Base-by-base conservation (phyloP, 2,329 filamentous ascomycete species). In the Aspergillus versicolor region DNA sequence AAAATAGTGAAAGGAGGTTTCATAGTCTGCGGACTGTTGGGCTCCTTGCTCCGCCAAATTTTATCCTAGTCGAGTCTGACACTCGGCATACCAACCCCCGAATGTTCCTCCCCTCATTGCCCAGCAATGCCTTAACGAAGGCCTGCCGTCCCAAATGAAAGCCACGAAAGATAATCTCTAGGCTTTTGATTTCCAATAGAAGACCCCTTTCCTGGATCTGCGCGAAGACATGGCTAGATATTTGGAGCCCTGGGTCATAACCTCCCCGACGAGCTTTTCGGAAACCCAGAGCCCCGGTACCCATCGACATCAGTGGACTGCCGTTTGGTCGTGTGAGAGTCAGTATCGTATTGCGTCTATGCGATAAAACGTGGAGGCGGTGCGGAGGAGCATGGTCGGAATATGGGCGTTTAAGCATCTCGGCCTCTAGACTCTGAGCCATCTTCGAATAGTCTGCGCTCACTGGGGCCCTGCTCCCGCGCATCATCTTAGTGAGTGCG, bases 341-440 rank as follows among this genome's bases (percentile, higher is more conserved):
- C 68, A 99, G 84, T 76, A 97, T 91, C 19, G 91, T 94, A 79
- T 99, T 99, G 84, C 97, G 94, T 78, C 91, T 95, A 73, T 90
- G 88, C 27, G 89, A 79, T 77, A 86, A 93, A 73, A 99, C 81
- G 78, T 96, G 91, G 62, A 99, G 83, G 73, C 96, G 91, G 79
- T 91, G 91, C 2, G 90, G 88, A 66, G 72, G 72, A 45, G 65
- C 60, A 38, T 68, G 68, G 55, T 73, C 72, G 63, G 67, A 65
- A 59, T 75, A 75, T 27, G 72, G 70, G 47, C 69, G 60, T 56
- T 64, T 70, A 59, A 71, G 65, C 67, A 74, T 66, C 50, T 71
- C 68, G 52, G 66, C 65, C 67, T 73, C 72, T 40, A 73, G 47
- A 51, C 63, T 69, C 62, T 73, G 67, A 21, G 68, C 66, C 67